phyloP scores from a whole-genome alignment of 139 green algal genomes.

The Chlorella sorokiniana region DNA sequence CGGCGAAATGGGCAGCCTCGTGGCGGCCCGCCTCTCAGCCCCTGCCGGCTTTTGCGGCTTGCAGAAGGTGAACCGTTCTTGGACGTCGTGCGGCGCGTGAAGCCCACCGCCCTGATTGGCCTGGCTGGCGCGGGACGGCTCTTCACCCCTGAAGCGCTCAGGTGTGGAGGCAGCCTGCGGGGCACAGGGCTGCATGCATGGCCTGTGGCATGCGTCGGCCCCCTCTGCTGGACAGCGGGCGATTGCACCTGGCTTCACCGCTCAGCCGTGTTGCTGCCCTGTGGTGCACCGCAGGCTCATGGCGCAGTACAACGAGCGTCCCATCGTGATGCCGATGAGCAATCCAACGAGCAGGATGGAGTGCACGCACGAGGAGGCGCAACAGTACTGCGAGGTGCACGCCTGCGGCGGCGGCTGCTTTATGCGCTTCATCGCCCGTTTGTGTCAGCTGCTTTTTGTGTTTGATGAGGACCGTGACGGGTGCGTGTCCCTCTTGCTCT shows the following conservation, averaged over 20 bases:
- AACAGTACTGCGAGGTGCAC: slow-evolving; percentile 34
- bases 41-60: background rate
- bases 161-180: slow-evolving; percentile 3
- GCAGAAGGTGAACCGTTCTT: slow-evolving; percentile 66
- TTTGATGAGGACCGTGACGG: background rate
- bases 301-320: slow-evolving; percentile 65
- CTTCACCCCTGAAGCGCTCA: slow-evolving; percentile 68
- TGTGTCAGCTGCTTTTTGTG: background rate
- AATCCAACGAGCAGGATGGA: slow-evolving; percentile 79
- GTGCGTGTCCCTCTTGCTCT: background rate
- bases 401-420: background rate
- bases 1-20: too few species aligned
- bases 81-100: slow-evolving; percentile 62
- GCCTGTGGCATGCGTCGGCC: background rate
- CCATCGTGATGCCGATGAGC: slow-evolving; percentile 91
- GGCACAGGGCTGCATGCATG: background rate
- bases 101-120: slow-evolving; percentile 86
- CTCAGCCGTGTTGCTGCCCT: background rate
- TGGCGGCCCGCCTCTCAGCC: too few species aligned
- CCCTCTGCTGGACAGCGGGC: background rate
- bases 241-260: background rate
- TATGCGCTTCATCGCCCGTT: background rate
- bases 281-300: slow-evolving; percentile 52
- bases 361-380: slow-evolving; percentile 83
- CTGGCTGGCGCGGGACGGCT: slow-evolving; percentile 67